Base-by-base conservation (phyloP, 2,329 filamentous ascomycete species). In the Coniochaeta hoffmannii region DNA sequence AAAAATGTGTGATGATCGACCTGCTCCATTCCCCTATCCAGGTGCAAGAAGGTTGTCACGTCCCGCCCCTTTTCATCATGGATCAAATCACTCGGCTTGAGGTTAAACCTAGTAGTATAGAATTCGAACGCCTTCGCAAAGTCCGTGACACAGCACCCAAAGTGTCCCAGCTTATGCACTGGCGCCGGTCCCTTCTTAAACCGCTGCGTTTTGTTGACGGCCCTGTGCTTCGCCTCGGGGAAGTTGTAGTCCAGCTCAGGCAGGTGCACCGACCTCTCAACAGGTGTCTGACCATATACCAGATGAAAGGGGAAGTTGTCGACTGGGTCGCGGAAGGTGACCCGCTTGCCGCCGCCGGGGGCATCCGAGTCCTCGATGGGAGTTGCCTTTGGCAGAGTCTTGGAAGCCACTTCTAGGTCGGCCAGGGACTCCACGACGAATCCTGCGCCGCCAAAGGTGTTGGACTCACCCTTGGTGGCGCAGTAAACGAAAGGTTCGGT, bases 301-400 rank as follows among this genome's bases (percentile, higher is more conserved):
- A 85, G 69, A 62, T 82, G 79, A 60, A 84, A 74, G 2, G 78
- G 76, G 58, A 75, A 82, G 2, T 74, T 76, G 56, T 83, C 78
- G 2, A 82, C 71, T 0, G 77, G 74, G 51, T 78, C 73, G 54
- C 70, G 68, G 58, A 80, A 75, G 0, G 73, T 78, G 4, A 84
- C 77, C 12, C 73, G 67, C 56, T 76, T 71, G 26, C 80, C 80
- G 7, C 77, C 77, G 2, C 79, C 78, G 0, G 79, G 79, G 0
- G 75, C 77, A 57, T 78, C 74, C 1, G 58, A 59, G 24, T 76
- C 72, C 52, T 76, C 66, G 32, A 81, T 69, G 2, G 65, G 62
- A 1, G 72, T 71, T 1, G 77, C 59, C 62, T 57, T 60, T 0
- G 75, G 73, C 0, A 81, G 63, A 8, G 71, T 70, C 26, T 68